Conservation (phyloP, 768 basidiomycete genomes). For the Piloderma croceum region DNA sequence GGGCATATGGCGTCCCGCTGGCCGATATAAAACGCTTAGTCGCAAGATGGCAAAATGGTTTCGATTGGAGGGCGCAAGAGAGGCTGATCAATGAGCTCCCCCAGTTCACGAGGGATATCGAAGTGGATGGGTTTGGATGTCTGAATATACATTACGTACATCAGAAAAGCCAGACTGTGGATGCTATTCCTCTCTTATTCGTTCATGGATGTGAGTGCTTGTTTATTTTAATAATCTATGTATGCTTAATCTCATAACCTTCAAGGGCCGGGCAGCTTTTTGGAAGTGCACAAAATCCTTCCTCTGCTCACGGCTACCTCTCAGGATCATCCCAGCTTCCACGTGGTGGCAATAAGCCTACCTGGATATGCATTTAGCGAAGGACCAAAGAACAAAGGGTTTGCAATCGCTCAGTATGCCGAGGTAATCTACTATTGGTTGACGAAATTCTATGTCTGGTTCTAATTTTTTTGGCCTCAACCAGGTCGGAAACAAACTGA, state of each 20-base stretch:
- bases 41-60: slow-evolving; percentile 45
- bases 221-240: neutral
- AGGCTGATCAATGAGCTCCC: slow-evolving; percentile 47
- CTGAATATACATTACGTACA: slow-evolving; percentile 58
- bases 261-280: slow-evolving; percentile 57
- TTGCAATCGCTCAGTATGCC: slow-evolving; percentile 44
- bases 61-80: slow-evolving; percentile 54
- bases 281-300: slow-evolving; percentile 53
- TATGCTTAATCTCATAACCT: neutral
- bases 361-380: slow-evolving; percentile 63
- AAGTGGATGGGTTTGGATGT: slow-evolving; percentile 40
- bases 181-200: slow-evolving; percentile 56
- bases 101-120: slow-evolving; percentile 49
- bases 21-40: slow-evolving; percentile 43
- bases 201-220: slow-evolving; percentile 50
- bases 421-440: slow-evolving; percentile 37
- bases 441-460: neutral
- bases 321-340: slow-evolving; percentile 48
- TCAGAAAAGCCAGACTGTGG: slow-evolving; percentile 35
- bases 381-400: slow-evolving; percentile 48
- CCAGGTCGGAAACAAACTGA: slow-evolving; percentile 44
- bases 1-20: slow-evolving; percentile 50
- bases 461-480: slow-evolving; percentile 8
- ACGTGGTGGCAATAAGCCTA: slow-evolving; percentile 54
- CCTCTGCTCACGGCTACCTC: slow-evolving; percentile 42